Evolutionary conservation across 441 rosid genomes (phyloP).

Genomic region (Metrosideros polymorpha): DNA sequence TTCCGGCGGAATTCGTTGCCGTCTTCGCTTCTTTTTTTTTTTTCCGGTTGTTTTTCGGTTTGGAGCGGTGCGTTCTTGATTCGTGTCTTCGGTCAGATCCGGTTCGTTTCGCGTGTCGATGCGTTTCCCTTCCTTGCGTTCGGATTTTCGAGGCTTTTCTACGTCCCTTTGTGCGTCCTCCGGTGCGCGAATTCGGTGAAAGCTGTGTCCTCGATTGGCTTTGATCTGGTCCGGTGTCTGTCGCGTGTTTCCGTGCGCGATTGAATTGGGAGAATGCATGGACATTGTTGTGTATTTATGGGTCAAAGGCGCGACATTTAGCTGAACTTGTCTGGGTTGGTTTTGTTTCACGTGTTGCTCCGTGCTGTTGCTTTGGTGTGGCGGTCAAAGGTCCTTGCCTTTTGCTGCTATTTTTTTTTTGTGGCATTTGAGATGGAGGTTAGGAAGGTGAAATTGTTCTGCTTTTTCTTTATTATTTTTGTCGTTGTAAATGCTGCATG

Average conservation of each 20-base stretch:
- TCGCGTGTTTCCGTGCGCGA: background rate
- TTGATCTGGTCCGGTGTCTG: background rate
- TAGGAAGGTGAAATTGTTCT: background rate
- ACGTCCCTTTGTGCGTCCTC: background rate
- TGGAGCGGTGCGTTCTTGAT: background rate
- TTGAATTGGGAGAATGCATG: constrained; percentile 24
- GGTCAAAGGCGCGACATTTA: background rate
- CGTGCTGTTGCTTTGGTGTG: background rate
- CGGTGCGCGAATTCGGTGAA: background rate
- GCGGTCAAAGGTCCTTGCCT: background rate
- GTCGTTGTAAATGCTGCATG: background rate
- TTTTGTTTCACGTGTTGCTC: background rate
- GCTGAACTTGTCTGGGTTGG: background rate
- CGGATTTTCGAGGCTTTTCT: background rate
- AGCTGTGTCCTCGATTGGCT: background rate
- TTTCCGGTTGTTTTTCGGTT: background rate
- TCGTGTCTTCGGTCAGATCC: constrained; percentile 14
- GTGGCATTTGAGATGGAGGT: background rate
- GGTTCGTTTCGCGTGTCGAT: background rate
- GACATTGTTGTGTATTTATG: background rate
- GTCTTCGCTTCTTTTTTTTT: background rate
- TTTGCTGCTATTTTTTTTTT: background rate
- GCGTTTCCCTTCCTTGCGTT: background rate
- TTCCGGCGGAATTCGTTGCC: background rate
- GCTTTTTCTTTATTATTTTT: background rate